Evolutionary conservation across 441 rosid genomes (phyloP).

Genomic region (Adansonia gregorii): DNA sequence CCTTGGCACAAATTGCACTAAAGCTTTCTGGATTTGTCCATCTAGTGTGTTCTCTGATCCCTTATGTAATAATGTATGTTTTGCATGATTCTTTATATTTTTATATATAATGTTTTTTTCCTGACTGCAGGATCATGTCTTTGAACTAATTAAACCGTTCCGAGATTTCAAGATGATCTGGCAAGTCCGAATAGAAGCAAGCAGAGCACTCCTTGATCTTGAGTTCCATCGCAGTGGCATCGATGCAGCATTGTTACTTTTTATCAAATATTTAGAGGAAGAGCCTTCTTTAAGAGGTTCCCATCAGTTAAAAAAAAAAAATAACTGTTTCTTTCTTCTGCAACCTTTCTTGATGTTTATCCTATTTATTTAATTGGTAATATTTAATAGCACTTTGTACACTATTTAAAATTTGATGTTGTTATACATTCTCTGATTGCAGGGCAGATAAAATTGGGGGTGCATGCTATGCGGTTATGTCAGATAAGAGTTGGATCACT

Average conservation of each 20-base stretch:
- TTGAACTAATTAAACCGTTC: constrained; percentile 75
- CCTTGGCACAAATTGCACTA: constrained; percentile 81
- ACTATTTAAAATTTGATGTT: background rate
- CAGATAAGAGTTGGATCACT: constrained; percentile 59
- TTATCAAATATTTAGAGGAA: constrained; percentile 68
- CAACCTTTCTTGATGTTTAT: background rate
- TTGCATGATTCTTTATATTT: constrained; percentile 30
- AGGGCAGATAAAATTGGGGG: background rate
- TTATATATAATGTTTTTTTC: constrained; percentile 21
- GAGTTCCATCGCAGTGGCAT: constrained; percentile 86
- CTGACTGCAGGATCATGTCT: constrained; percentile 69
- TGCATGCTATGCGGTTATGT: constrained; percentile 58
- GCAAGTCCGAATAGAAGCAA: constrained; percentile 80
- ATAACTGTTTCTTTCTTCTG: constrained; percentile 10
- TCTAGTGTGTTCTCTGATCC: constrained; percentile 50
- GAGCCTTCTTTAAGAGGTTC: constrained; percentile 88
- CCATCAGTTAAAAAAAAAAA: background rate
- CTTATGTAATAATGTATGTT: constrained; percentile 22
- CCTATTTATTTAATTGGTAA: constrained; percentile 11
- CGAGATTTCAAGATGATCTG: constrained; percentile 57
- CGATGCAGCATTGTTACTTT: constrained; percentile 69
- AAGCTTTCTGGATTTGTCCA: constrained; percentile 83
- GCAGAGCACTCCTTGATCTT: constrained; percentile 87
- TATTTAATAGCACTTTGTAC: background rate
- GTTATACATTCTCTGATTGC: background rate